Conservation (phyloP, 2,329 filamentous ascomycete genomes). For the Cordyceps javanica region DNA sequence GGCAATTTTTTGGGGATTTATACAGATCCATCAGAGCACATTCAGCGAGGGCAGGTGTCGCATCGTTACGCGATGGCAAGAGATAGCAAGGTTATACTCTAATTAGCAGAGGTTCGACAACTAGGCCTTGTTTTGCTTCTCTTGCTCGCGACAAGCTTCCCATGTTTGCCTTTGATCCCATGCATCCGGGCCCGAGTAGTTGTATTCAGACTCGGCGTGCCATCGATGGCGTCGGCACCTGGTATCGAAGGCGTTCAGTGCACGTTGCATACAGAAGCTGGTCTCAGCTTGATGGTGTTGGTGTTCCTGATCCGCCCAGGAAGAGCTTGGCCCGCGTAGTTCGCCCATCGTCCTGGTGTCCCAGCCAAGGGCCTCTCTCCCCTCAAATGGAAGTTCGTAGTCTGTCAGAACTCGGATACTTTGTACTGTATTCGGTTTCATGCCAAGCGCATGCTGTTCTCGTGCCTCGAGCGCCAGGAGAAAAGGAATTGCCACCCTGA, state of each 20-base stretch:
- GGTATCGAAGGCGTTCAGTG: not conserved
- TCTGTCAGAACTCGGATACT: not conserved
- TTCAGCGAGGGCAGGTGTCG: too few species aligned
- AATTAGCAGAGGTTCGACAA: too few species aligned
- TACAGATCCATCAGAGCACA: too few species aligned
- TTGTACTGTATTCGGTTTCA: not conserved
- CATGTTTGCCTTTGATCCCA: too few species aligned
- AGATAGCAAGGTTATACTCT: too few species aligned
- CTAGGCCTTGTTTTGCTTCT: too few species aligned
- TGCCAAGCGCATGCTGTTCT: constrained; percentile 1
- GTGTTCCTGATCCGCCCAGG: not conserved
- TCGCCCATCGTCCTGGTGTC: not conserved
- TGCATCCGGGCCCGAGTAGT: too few species aligned
- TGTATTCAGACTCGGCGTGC: too few species aligned
- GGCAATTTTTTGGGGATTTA: too few species aligned
- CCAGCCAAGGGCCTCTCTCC: not conserved
- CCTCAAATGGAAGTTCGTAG: not conserved
- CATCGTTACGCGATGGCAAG: too few species aligned
- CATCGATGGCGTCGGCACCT: not conserved
- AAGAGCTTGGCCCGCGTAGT: constrained; percentile 2
- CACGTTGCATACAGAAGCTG: not conserved
- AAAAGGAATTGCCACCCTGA: not conserved
- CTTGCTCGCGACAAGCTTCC: too few species aligned
- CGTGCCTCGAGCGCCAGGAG: not conserved
- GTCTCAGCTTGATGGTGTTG: not conserved